Base-by-base conservation (phyloP, 2,329 filamentous ascomycete genomes). In the Hypoxylon sp. region DNA sequence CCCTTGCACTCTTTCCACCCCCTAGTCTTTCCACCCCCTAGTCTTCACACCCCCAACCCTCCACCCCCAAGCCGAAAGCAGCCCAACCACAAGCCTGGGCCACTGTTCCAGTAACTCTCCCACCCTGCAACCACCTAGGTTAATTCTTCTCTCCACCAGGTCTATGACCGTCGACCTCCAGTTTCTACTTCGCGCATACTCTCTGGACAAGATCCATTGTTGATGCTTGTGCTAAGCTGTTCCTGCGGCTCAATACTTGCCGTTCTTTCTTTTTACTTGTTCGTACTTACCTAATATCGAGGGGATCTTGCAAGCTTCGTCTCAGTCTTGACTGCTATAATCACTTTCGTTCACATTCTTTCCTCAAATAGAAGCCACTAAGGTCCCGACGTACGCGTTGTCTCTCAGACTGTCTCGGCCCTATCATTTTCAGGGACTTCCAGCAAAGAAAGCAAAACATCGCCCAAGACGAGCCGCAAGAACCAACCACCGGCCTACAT, bases 181-280 rank as follows among this genome's bases (percentile, higher is more conserved):
- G 48, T 56, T 62, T 60, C 58, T 58, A 57, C 65, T 62, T 65
- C 56, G 59, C 59, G 58, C 52, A 53, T 67, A 47, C 64, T 64
- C 54, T 58, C 55, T 47, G 37, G 58, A 53, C 56, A 54, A 43
- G 49, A 58, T 65, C 63, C 51, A 56, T 64, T 47, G 65, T 64
- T 62, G 51, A 49, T 59, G 54, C 57, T 66, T 57, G 47, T 19
- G 43, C 20, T 26, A 26, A 46, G 53, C 52, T 55, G 56, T 51
- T 11, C 53, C 26, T 44, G 41, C n/a, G 66, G 60, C 59, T 62
- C 44, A 41, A 61, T 53, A 41, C 47, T 44, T 53, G 43, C 47
- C 62, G 26, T 60, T 65, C 62, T 53, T 39, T 24, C 24, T 37
- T 56, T 56, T 57, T 49, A 41, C 46, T 37, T 41, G 44, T 47